phyloP scores from a whole-genome alignment of 176 grass and related monocot species.

The Triticum urartu region DNA sequence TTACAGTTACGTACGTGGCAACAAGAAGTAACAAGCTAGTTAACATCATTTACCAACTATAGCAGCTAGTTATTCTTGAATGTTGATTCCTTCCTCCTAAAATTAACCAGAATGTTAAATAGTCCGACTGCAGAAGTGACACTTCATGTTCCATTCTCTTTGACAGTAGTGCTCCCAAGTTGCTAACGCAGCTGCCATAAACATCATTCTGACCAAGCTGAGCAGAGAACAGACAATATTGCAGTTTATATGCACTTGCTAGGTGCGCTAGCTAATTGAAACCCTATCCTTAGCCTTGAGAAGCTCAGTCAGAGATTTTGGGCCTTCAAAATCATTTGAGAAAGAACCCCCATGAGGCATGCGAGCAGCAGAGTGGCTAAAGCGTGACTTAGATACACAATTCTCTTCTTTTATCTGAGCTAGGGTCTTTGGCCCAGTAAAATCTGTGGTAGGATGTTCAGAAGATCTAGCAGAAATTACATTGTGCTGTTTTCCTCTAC shows the following conservation, averaged over 20 bases:
- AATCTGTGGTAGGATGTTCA: conserved; percentile 9
- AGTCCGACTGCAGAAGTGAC: background rate
- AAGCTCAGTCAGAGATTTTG: conserved; percentile 46
- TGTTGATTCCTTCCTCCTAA: conserved; percentile 5
- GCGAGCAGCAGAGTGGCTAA: background rate
- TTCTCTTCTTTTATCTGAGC: conserved; percentile 56
- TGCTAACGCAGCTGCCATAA: background rate
- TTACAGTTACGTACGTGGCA: conserved; percentile 11
- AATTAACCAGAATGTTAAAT: conserved; percentile 17
- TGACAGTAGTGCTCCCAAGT: background rate
- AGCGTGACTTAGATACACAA: conserved; percentile 23
- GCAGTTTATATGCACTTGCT: conserved; percentile 2
- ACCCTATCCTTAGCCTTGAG: conserved; percentile 36
- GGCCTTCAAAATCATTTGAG: conserved; percentile 38
- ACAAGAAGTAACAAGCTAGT: conserved; percentile 3
- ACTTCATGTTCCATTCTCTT: conserved; percentile 24
- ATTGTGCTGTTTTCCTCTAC: conserved; percentile 34
- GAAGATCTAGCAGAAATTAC: conserved; percentile 8
- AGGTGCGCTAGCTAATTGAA: background rate
- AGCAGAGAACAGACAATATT: background rate
- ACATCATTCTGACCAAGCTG: conserved; percentile 13
- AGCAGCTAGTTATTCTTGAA: conserved; percentile 4
- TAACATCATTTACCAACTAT: conserved; percentile 22
- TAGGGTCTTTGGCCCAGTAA: conserved; percentile 46
- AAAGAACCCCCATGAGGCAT: conserved; percentile 12